These are phyloP conservation scores for Camptophora hylomeconis DNA, from an alignment of 2,329 filamentous ascomycete genomes.

Conservation along the genomic window DNA sequence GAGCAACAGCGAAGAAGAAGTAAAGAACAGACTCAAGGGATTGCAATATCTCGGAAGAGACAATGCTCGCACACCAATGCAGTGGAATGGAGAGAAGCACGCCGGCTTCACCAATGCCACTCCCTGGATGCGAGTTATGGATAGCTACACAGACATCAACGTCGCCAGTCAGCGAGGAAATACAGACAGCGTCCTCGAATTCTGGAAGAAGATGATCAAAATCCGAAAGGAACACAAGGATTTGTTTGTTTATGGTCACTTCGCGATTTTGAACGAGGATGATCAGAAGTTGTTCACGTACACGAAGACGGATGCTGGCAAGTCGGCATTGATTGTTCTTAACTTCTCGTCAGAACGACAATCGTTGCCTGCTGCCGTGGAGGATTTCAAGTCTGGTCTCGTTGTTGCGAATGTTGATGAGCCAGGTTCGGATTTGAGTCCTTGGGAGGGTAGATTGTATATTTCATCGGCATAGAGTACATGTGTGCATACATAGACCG, in stretches of 20 bases:
- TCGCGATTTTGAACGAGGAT: constrained; percentile 40
- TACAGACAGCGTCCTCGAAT: constrained; percentile 41
- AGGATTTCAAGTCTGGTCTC: constrained; percentile 8
- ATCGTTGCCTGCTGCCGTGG: constrained; percentile 12
- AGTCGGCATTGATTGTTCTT: constrained; percentile 10
- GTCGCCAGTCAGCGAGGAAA: constrained; percentile 34
- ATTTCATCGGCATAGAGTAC: constrained; percentile 2
- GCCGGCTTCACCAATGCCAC: constrained; percentile 50
- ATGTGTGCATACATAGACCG: no score
- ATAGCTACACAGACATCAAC: constrained; percentile 50
- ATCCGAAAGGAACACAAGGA: constrained; percentile 49
- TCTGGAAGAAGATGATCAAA: constrained; percentile 47
- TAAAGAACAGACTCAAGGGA: constrained; percentile 39
- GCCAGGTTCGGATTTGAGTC: constrained; percentile 8
- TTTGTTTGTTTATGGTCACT: constrained; percentile 55
- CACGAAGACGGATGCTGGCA: constrained; percentile 23
- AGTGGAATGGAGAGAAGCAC: constrained; percentile 49
- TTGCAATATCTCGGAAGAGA: constrained; percentile 38
- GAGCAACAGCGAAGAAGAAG: constrained; percentile 24
- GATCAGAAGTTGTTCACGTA: constrained; percentile 45
- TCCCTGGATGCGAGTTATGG: constrained; percentile 61
- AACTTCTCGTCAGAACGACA: constrained; percentile 15
- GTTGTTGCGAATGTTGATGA: constrained; percentile 13
- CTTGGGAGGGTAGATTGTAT: constrained; percentile 17
- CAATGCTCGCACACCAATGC: constrained; percentile 59